phyloP scores from a whole-genome alignment of 352 stramenopile genomes.

The Labyrinthula sp. region DNA sequence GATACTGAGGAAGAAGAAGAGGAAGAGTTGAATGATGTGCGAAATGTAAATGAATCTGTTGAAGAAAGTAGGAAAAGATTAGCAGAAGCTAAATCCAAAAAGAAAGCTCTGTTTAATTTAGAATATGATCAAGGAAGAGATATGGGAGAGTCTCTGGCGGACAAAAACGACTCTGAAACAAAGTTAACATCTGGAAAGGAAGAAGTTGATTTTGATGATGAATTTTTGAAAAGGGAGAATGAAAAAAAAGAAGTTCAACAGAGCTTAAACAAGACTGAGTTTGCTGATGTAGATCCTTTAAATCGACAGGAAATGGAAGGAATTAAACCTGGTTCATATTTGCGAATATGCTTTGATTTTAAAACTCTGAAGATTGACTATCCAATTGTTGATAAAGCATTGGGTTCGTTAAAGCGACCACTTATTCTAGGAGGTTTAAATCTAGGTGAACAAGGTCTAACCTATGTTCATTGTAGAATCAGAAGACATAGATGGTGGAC shows the following conservation, averaged over 20 bases:
- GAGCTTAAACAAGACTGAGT: conserved; percentile 6
- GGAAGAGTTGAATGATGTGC: conserved; percentile 30
- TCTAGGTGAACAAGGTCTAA: conserved; percentile 77
- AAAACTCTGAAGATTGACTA: conserved; percentile 44
- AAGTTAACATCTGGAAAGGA: no score
- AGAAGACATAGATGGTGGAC: conserved; percentile 99
- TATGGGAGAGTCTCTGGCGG: conserved; percentile 39
- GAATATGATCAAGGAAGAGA: conserved; percentile 42
- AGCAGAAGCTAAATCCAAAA: conserved; percentile 51
- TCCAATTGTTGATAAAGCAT: conserved; percentile 73
- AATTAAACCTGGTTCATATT: conserved; percentile 12
- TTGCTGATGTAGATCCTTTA: conserved; percentile 16
- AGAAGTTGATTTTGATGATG: conserved; percentile 33
- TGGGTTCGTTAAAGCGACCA: no score
- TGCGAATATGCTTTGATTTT: no score
- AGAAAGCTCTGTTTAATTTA: conserved; percentile 50
- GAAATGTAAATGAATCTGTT: conserved; percentile 42
- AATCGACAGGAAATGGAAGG: conserved; percentile 71
- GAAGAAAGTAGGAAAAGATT: conserved; percentile 33
- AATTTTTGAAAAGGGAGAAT: conserved; percentile 25
- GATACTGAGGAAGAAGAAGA: conserved; percentile 35
- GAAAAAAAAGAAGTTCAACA: conserved; percentile 8
- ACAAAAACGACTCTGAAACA: conserved; percentile 6
- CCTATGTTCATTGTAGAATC: conserved; percentile 79
- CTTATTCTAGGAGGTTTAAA: conserved; percentile 76